Evolutionary conservation across 768 basidiomycete species (phyloP).

Genomic region (Trametes cinnabarina): DNA sequence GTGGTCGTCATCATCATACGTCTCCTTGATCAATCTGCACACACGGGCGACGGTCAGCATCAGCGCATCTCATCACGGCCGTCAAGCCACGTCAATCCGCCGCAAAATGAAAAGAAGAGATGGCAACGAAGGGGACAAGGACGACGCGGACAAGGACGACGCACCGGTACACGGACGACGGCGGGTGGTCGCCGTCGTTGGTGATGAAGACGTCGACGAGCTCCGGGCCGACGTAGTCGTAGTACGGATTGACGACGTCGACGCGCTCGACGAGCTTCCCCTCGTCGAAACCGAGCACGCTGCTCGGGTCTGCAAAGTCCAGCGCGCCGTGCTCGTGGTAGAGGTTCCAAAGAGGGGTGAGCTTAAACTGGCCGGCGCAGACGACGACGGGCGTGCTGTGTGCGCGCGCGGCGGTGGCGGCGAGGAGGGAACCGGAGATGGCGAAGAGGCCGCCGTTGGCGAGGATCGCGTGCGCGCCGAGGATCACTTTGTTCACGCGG

Average conservation of each 20-base stretch:
- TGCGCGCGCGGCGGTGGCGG: conserved; percentile 81
- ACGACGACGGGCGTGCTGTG: conserved; percentile 93
- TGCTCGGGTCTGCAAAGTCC: conserved; percentile 73
- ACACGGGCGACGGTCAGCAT: conserved; percentile 4
- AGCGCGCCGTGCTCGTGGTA: conserved; percentile 84
- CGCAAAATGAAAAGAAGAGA: no score
- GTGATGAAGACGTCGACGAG: conserved; percentile 92
- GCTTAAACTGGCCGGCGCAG: conserved; percentile 93
- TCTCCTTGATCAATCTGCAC: conserved; percentile 80
- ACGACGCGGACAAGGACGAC: no score
- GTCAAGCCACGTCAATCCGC: not conserved
- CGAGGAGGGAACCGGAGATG: conserved; percentile 79
- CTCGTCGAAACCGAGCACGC: conserved; percentile 71
- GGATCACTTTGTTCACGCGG: conserved; percentile 92
- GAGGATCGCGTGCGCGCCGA: conserved; percentile 93
- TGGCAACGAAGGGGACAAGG: no score
- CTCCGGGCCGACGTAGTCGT: conserved; percentile 92
- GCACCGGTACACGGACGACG: conserved; percentile 87
- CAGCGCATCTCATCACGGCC: conserved; percentile 1
- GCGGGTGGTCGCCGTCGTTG: conserved; percentile 96
- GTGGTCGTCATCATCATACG: conserved; percentile 93
- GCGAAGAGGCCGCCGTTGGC: conserved; percentile 97
- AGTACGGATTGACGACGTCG: conserved; percentile 94
- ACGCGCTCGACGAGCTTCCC: conserved; percentile 81
- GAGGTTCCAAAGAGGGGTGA: conserved; percentile 88